Evolutionary conservation across 2,329 filamentous ascomycete genomes (phyloP), one percentile per base, ranked within the genome.

Genomic region (Botrytis squamosa): DNA sequence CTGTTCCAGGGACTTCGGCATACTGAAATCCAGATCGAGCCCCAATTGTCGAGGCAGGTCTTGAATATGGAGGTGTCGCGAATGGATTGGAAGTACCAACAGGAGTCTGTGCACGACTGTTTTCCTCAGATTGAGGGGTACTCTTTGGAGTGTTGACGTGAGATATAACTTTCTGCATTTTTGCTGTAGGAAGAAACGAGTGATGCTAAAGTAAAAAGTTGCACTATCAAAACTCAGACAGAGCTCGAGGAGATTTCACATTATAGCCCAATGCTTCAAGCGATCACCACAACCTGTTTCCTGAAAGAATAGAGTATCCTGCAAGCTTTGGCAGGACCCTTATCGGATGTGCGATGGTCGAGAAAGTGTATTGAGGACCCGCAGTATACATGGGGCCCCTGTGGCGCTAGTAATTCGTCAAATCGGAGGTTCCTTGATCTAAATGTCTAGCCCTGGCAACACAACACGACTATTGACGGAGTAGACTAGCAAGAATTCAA

Each of bases 1-100:
- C 70, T 10, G 73, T 72, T 25, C 75, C 76, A 63, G 74, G 64
- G 40, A 73, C 66, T 59, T 73, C 73, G 57, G 76, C 75, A 46
- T 75, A 70, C 72, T 76, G 75, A 60, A 74, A 75, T 14, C 75
- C 76, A 59, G 75, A 76, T n/a, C 64, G 67, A 22, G 63, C 68
- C 10, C 76, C 75, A 46, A 74, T 74, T 22, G 74, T 75, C 22
- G 75, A 77, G 57, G 70, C 71, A 60, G 71, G 71, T 63, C 71
- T 73, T 44, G 71, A 73, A 38, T 73, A 73, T 68, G 75, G 68
- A 59, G 76, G 76, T 36, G 76, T 77, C 38, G 71, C 67, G 40
- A 76, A 77, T 14, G 75, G 75, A 66, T 77, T 75, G 3, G 64
- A 60, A 49, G 63, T 72, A 2, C 57, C 25, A 33, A 68, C 64